Evolutionary conservation across 164 flowering plant species (phyloP), one percentile per base, ranked within the genome.

Genomic region (Annona squamosa): DNA sequence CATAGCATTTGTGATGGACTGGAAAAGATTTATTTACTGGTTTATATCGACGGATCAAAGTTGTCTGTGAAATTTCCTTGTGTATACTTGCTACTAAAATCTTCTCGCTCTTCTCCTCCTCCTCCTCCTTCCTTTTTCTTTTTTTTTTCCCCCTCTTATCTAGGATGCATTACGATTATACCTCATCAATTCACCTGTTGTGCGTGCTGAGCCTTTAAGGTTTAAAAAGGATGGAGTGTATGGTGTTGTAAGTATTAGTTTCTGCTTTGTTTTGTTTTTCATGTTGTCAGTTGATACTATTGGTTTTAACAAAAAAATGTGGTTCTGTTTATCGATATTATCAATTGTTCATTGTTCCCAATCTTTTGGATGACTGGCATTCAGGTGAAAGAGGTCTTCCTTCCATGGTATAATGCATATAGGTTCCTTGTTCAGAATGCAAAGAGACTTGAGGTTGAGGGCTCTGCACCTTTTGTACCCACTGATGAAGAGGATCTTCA

Each of bases 371-470:
- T 19, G 19, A 46, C 16, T 69, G 57, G 65, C 75, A 69, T 75
- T 67, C 85, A 93, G 98, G 97, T 93, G 41, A 93, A 88, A 81
- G 97, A 92, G 79, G 99, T 96, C 18, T 96, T 96, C 77, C 87
- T 96, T 59, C 99, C 99, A 37, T 96, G 99, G 99, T 96, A 96
- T 75, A 96, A 96, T 85, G 99, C 99, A 37, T 96, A 96, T 78
- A 88, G 99, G 76, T 96, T 96, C 78, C 96, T 96, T 73, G 97
- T 96, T 77, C 99, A 93, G 79, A 93, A 96, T 84, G 88, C 95
- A 19, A 91, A 90, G 84, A 91, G 98, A 72, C 87, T 96, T 48
- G 97, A 95, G 79, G 77, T 85, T 78, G 98, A 95, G 75, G 97
- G 97, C 9, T 76, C 78, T 83, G 84, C 78, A 66, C 79, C 91